These are phyloP conservation scores for Lentinus polychrous DNA, from an alignment of 1,284 basidiomycete genomes.

Conservation along the genomic window DNA sequence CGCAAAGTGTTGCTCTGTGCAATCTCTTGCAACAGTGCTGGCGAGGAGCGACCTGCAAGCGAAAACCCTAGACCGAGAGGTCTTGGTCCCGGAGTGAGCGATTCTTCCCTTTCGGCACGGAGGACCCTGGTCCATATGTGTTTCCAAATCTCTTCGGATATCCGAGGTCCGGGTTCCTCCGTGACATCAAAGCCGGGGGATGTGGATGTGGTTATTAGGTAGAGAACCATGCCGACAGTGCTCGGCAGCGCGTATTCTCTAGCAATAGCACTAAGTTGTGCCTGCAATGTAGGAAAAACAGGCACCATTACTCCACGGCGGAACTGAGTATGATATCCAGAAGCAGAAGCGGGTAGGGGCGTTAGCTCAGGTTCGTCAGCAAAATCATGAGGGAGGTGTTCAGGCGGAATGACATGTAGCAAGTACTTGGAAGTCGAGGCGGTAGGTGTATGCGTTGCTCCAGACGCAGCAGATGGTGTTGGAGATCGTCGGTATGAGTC, in stretches of 20 bases:
- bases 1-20: slow-evolving; percentile 30
- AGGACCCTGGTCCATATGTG: slow-evolving; percentile 71
- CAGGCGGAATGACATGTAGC: slow-evolving; percentile 71
- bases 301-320: slow-evolving; percentile 71
- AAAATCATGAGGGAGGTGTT: slow-evolving; percentile 54
- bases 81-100: slow-evolving; percentile 32
- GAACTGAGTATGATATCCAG: slow-evolving; percentile 73
- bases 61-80: slow-evolving; percentile 38
- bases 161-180: slow-evolving; percentile 62
- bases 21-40: slow-evolving; percentile 37
- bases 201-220: slow-evolving; percentile 43
- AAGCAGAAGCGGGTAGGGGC: slow-evolving; percentile 47
- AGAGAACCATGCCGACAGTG: slow-evolving; percentile 69
- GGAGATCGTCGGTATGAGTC: slow-evolving; percentile 48
- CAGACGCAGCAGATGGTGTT: slow-evolving; percentile 44
- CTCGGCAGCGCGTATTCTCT: slow-evolving; percentile 82
- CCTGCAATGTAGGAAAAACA: slow-evolving; percentile 62
- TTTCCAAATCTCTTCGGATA: slow-evolving; percentile 81
- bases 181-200: slow-evolving; percentile 25
- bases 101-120: slow-evolving; percentile 57
- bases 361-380: slow-evolving; percentile 38
- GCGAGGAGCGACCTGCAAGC: slow-evolving; percentile 34
- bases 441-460: slow-evolving; percentile 32
- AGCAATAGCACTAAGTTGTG: slow-evolving; percentile 75
- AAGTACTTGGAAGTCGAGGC: slow-evolving; percentile 53